Evolutionary conservation across 257 asterid genomes (phyloP).

Genomic region (Jasminum sambac): DNA sequence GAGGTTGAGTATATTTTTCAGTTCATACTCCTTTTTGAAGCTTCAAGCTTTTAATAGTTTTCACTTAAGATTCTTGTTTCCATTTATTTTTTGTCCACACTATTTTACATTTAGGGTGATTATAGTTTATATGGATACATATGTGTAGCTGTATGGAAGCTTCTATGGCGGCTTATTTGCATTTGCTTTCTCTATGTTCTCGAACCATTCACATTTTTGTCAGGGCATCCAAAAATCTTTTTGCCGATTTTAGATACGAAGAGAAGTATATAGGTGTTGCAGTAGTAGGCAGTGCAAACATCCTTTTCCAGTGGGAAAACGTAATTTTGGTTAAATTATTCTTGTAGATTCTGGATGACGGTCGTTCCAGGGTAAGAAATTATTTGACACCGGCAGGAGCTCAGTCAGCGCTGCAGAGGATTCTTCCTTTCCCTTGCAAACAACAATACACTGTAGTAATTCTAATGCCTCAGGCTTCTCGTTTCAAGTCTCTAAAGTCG

Average conservation of each 20-base stretch:
- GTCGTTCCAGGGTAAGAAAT: constrained; percentile 62
- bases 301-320: constrained; percentile 6
- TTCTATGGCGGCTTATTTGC: background rate
- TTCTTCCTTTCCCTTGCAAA: constrained; percentile 86
- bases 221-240: background rate
- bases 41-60: constrained; percentile 7
- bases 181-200: background rate
- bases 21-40: constrained; percentile 14
- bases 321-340: constrained; percentile 21
- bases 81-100: background rate
- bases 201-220: background rate
- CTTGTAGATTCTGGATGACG: constrained; percentile 75
- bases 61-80: background rate
- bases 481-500: constrained; percentile 48
- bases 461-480: constrained; percentile 86
- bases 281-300: background rate
- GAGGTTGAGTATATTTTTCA: constrained; percentile 46
- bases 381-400: constrained; percentile 63
- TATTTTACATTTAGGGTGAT: constrained; percentile 4
- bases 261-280: background rate
- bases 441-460: constrained; percentile 87
- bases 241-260: constrained; percentile 2
- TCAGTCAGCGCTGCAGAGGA: constrained; percentile 71
- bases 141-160: background rate
- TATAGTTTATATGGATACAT: background rate